Evolutionary conservation across 768 basidiomycete species (phyloP), one percentile per base, ranked within the genome.

Genomic region (Boletus rubescentipes): DNA sequence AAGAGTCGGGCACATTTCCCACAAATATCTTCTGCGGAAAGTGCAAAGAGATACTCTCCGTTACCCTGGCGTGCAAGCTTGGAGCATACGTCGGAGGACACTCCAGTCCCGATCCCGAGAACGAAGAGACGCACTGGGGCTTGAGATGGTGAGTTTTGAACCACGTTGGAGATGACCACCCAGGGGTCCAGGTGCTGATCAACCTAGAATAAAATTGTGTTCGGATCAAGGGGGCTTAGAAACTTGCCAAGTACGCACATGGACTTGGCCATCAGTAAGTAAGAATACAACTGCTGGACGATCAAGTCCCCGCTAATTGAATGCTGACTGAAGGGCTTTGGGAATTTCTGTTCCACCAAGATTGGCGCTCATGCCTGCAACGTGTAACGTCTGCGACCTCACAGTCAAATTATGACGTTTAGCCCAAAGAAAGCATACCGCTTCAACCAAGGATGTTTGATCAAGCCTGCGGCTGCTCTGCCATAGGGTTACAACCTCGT

Each of bases 191-290:
- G 57, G 0, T 42, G 29, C 18, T 71, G 18, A 49, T 40, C 26
- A 4, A 0, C 0, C 71, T 65, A 29, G 2, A 39, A 48, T 16
- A 23, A 31, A 34, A 9, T 0, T 23, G 2, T 26, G 43, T 31
- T 47, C 8, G 48, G 54, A 49, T 26, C 14, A 20, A 5, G 36
- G 5, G 12, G 10, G n/a, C 21, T 46, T 21, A 20, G 29, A 34
- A 12, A 14, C 9, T 35, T n/a, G 21, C 5, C 0, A 26, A 26
- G 26, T 26, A 49, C 61, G 4, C 32, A 67, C 55, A 40, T 71
- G 1, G 26, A 82, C 75, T 46, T 76, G 66, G 16, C 85, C 85
- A 52, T 85, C 85, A 2, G 85, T 87, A 30, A 87, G 68, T 14
- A 86, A 64, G 55, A 86, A 84, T 9, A 84, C 64, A 9, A 70